Base-by-base conservation (phyloP, 345 rosid genomes). In the sweet orange (Citrus sinensis) region DNA sequence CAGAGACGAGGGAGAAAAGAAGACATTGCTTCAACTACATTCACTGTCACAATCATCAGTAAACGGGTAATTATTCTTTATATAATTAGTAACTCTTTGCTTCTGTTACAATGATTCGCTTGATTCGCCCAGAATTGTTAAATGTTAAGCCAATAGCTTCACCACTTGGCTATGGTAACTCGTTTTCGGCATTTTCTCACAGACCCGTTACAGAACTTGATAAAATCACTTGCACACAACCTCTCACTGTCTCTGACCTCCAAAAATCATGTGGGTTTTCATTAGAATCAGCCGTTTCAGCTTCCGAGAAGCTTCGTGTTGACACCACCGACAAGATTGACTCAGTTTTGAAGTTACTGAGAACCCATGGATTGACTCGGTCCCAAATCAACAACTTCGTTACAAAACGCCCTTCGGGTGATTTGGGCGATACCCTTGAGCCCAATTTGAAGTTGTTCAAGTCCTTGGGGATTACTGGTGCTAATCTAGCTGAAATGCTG, bases 211-310 rank as follows among this genome's bases (percentile, higher is more conserved):
- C 56, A 24, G 30, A 39, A 68, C 32, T 68, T 42, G 4, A 11
- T 37, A 11, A 40, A 9, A 37, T 54, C 34, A 69, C 58, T 24
- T n/a, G 16, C 35, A 7, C 30, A 46, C 35, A 25, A 32, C 16
- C 73, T 46, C 73, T 69, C 10, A 42, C 73, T 3, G 16, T 69
- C 58, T 25, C 34, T 42, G 25, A 42, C 58, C 58, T 69, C 56
- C 73, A 69, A 25, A 46, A 42, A 24, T 30, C 61, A 71, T 30
- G 74, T 54, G 74, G 74, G 62, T 6, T 69, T 32, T 69, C 83
- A 35, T 76, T 65, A 72, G 63, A 71, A 66, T 77, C 80, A 0
- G 74, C 78, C 24, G 16, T 55, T 66, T 22, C 71, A 51, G 81
- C 72, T 74, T 73, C 78, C 6, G 40, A 71, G 55, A 72, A 60